A percentile compares a stretch with the other conserved stretches of the same genome.
Conservation (phyloP, 805 yeast species). For the Metahyphopichia silvanorum region DNA sequence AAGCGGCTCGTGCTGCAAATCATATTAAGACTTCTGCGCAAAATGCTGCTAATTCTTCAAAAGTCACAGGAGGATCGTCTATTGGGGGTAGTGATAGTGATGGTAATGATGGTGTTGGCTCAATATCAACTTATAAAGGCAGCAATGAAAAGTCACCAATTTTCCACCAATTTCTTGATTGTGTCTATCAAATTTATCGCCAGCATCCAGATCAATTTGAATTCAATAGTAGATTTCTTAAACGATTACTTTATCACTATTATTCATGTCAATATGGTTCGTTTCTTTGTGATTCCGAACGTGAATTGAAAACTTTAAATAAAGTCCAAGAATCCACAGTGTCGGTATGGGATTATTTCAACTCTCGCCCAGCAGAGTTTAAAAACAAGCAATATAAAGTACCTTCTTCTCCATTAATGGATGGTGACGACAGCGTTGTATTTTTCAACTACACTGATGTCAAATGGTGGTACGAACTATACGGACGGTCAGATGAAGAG, state of each 20-base stretch:
- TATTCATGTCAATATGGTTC: slow-evolving; percentile 96
- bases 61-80: slow-evolving; percentile 12
- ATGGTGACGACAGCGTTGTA: slow-evolving; percentile 36
- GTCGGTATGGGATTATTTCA: slow-evolving; percentile 92
- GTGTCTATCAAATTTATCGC: slow-evolving; percentile 72
- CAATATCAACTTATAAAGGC: slow-evolving; percentile 29
- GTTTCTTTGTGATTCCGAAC: slow-evolving; percentile 73
- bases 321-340: slow-evolving; percentile 50
- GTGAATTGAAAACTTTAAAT: slow-evolving; percentile 43
- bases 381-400: slow-evolving; percentile 44
- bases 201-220: slow-evolving; percentile 77
- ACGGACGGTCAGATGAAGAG: slow-evolving; percentile 67
- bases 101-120: slow-evolving; percentile 16
- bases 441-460: slow-evolving; percentile 60
- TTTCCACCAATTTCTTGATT: slow-evolving; percentile 91
- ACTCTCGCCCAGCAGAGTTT: slow-evolving; percentile 71
- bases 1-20: slow-evolving; percentile 43
- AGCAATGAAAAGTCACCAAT: slow-evolving; percentile 65
- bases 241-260: slow-evolving; percentile 80
- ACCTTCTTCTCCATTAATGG: slow-evolving; percentile 4
- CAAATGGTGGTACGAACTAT: slow-evolving; percentile 89
- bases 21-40: slow-evolving; percentile 37
- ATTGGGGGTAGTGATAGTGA: slow-evolving; percentile 12
- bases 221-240: slow-evolving; percentile 81
- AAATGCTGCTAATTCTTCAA: slow-evolving; percentile 14